Conservation (phyloP, 306 rosid species). For the Herpetospermum pedunculosum region DNA sequence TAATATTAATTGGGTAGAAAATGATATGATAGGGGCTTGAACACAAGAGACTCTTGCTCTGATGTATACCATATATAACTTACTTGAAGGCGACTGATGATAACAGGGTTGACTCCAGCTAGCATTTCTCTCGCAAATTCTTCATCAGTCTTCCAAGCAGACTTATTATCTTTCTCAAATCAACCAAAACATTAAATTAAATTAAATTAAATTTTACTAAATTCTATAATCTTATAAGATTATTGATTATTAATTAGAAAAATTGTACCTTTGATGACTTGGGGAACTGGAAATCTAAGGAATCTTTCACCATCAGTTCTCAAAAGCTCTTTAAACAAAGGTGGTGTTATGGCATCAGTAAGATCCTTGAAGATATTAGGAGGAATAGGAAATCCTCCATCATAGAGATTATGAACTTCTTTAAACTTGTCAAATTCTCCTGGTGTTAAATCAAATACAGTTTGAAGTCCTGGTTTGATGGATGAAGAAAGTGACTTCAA, state of each 20-base stretch:
- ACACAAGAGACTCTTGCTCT: too few species aligned
- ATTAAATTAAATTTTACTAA: too few species aligned
- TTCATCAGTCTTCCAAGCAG: slow-evolving; percentile 79
- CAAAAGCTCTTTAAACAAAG: slow-evolving; percentile 51
- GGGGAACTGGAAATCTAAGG: slow-evolving; percentile 59
- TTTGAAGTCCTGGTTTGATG: slow-evolving; percentile 53
- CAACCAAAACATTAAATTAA: not conserved
- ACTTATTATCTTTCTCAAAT: slow-evolving; percentile 41
- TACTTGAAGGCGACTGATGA: slow-evolving; percentile 54
- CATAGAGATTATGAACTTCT: slow-evolving; percentile 48
- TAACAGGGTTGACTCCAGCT: slow-evolving; percentile 73
- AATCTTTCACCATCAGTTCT: slow-evolving; percentile 46
- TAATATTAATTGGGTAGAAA: too few species aligned
- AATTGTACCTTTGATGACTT: slow-evolving; percentile 74
- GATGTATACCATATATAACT: too few species aligned
- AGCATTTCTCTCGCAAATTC: slow-evolving; percentile 86
- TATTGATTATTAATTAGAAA: too few species aligned
- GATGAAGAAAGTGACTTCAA: slow-evolving; percentile 48
- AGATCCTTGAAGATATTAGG: slow-evolving; percentile 23
- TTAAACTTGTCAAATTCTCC: slow-evolving; percentile 54
- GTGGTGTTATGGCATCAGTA: slow-evolving; percentile 33
- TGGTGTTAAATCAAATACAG: slow-evolving; percentile 34
- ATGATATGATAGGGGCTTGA: too few species aligned
- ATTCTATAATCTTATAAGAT: too few species aligned
- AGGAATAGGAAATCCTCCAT: slow-evolving; percentile 55